Base-by-base conservation (phyloP, 2,329 filamentous ascomycete species). In the Ploettnerulaceae sp. region DNA sequence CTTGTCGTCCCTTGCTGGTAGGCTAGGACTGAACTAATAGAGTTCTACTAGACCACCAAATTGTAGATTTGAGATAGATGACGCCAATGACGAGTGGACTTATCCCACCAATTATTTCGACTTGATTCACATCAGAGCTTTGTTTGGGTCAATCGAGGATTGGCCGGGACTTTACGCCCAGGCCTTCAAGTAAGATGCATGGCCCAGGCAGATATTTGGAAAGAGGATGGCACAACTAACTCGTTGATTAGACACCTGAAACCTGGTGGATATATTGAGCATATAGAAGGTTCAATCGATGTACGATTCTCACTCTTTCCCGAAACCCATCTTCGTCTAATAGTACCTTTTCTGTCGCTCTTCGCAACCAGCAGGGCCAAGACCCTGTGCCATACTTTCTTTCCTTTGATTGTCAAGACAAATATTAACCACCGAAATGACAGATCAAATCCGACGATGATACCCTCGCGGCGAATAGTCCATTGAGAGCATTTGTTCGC, bases 61-160 rank as follows among this genome's bases (percentile, higher is more conserved):
- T 56, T 75, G 79, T 52, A 71, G 74, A 44, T 85, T 84, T 55
- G 71, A 81, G 37, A 73, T 85, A 40, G 81, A 85, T 57, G 81
- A 86, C 58, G 75, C 74, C 24, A 67, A 73, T 17, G 61, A 66
- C 26, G 51, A 58, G 21, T 70, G 68, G 68, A 65, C 69, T 53
- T 68, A 65, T 47, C 55, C 56, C 2, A 44, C 52, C 7, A 71
- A 80, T 51, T 64, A 71, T 48, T 77, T 81, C 56, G 78, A 83
- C 63, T 77, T 74, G 53, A 73, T 84, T 54, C 79, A 82, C 60
- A 71, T 75, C 2, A 72, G 75, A 45, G 67, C 77, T 56, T 67
- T 84, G 61, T 70, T 72, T 7, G 81, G 81, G 15, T 71, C 72
- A 39, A 72, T 83, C 48, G 63, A 70, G 0, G 73, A 81, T 54